Base-by-base conservation (phyloP, 495 filamentous ascomycete genomes). In the Talaromyces wortmannii region DNA sequence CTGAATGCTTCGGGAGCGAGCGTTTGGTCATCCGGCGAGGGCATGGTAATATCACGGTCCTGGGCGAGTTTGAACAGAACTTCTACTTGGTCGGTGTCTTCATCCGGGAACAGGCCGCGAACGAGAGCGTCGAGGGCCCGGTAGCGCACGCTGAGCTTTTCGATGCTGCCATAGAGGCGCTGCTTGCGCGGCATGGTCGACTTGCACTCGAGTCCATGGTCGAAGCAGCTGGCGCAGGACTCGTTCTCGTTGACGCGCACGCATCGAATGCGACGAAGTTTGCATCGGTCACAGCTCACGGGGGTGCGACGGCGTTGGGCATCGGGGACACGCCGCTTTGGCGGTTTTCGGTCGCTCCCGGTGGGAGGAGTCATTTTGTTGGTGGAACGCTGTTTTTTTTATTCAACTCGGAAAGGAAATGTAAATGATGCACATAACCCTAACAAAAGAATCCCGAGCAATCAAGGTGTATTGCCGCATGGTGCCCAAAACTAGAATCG, bases 131-230 rank as follows among this genome's bases (percentile, higher is more conserved):
- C 73, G 17, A 77, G 67, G 12, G 73, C 68, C 23, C 69, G 59
- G 48, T 75, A 73, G 53, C 76, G 64, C 45, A 65, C 63, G 45
- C 73, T 71, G 48, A 79, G 59, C 32, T 66, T 72, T 54, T 79
- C 76, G n/a, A 79, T 73, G 57, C 76, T 79, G 10, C 76, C 76
- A 48, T 77, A 77, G 16, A 79, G 68, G 48, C 74, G 61, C 48
- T 72, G 71, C 61, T 79, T 79, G 12, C 76, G 68, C 18, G 72
- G 73, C 56, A 77, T 61, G 0, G 72, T 75, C 12, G 72, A 74
- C 45, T 70, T 65, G 55, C 76, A 79, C 36, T 63, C 66, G 40
- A 73, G 66, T n/a, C 67, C 63, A 18, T 67, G 66, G 45, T 70
- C 16, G 32, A 52, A 40, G 30, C 50, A 52, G n/a, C 23, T 52